These are phyloP conservation scores for Termitomyces bulborhizus DNA, from an alignment of 768 basidiomycete genomes.

Conservation along the genomic window DNA sequence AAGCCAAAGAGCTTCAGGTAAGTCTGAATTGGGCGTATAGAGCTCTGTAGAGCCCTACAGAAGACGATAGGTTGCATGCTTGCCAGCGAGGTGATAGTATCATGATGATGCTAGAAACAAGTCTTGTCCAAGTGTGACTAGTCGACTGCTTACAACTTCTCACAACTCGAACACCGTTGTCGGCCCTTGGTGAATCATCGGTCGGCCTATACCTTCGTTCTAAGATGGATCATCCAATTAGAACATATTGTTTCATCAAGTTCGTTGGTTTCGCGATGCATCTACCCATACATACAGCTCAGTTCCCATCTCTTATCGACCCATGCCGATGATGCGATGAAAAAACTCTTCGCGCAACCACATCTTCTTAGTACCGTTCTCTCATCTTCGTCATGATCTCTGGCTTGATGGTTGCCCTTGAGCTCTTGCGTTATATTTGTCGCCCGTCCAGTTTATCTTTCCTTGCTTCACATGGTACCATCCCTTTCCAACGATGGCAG, in stretches of 20 bases:
- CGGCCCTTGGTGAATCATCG: neutral
- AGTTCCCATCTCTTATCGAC: neutral
- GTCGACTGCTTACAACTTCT: neutral
- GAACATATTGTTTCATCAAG: neutral
- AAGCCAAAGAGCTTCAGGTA: neutral
- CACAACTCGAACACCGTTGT: neutral
- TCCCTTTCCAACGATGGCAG: neutral
- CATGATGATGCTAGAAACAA: no score
- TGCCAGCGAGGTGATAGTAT: no score
- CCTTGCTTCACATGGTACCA: neutral
- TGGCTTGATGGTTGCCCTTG: neutral
- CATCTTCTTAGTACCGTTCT: neutral
- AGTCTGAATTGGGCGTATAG: neutral
- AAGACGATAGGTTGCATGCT: neutral
- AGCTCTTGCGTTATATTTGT: neutral
- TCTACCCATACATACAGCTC: neutral
- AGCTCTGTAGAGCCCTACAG: neutral
- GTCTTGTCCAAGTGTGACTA: neutral
- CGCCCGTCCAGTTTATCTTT: neutral
- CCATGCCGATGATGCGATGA: neutral
- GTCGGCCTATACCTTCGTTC: no score
- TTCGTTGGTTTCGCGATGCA: neutral
- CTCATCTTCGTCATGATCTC: neutral
- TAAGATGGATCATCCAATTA: neutral
- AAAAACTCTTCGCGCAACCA: neutral